Base-by-base conservation (phyloP, 2,329 filamentous ascomycete species). In the Penicillium sp. region DNA sequence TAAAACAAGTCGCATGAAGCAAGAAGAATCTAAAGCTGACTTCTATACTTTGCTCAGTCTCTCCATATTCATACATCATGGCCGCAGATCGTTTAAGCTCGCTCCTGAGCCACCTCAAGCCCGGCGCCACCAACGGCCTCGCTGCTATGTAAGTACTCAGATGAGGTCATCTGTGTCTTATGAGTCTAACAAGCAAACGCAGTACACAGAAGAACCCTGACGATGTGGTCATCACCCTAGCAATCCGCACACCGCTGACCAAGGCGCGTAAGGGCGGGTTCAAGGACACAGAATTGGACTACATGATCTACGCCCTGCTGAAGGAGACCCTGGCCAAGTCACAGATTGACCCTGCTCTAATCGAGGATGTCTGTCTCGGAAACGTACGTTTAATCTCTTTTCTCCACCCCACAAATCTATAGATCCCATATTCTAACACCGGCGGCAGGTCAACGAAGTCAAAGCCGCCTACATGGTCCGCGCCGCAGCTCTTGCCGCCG, bases 171-270 rank as follows among this genome's bases (percentile, higher is more conserved):
- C 43, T 34, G n/a, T n/a, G 22, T 40, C 51, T 51, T 37, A 32
- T 15, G 13, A 47, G 34, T 43, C 55, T 61, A 45, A 63, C 43
- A 45, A 41, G 6, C 15, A n/a, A 29, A 17, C 29, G n/a, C 61
- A 95, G 89, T 65, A 89, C 87, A 51, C 83, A 87, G 61, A 90
- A 97, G 77, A 94, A 95, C 71, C 82, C 90, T 60, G 91, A 97
- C 69, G 93, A 98, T 75, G 79, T 98, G 48, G 93, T 98, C 68
- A 95, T 97, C 66, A 98, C 93, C 7, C 81, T 94, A 51, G 91
- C 91, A 26, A 77, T 90, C 63, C 87, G 93, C 49, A 96, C 91
- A 26, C 89, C 93, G 0, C 79, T 98, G 55, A 79, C 85, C 66
- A 97, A 96, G 75, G 89, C 81, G 45, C 79, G 78, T 69, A 96